Conservation (phyloP, 305 asterid genomes). For the Fraxinus sp. region DNA sequence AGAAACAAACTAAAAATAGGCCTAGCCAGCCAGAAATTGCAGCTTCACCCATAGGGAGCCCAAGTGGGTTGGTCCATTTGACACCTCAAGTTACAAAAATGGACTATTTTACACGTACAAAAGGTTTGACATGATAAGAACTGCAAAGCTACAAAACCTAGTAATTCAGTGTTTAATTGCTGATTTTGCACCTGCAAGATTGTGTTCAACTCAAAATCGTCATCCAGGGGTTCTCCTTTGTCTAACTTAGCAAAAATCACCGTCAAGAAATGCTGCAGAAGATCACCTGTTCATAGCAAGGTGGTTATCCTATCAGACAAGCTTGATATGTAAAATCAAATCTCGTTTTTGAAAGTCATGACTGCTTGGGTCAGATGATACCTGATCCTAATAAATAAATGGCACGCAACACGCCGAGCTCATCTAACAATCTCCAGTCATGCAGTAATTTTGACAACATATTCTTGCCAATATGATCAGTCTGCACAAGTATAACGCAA, state of each 20-base stretch:
- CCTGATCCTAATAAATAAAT: conserved; percentile 96
- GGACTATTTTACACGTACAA: conserved; percentile 11
- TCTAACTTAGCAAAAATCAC: conserved; percentile 83
- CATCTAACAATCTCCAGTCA: conserved; percentile 92
- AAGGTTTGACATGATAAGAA: conserved; percentile 9
- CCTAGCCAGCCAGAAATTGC: neutral
- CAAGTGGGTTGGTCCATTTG: conserved; percentile 12
- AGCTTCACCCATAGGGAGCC: neutral
- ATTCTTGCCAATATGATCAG: conserved; percentile 80
- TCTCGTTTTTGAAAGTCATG: neutral
- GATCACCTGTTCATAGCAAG: conserved; percentile 67
- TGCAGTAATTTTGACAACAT: conserved; percentile 73
- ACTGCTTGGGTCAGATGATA: conserved; percentile 25
- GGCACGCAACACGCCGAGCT: conserved; percentile 84
- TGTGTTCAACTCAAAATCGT: conserved; percentile 95
- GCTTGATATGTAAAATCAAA: neutral
- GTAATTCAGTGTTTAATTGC: conserved; percentile 22
- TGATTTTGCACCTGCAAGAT: conserved; percentile 69
- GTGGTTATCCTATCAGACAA: conserved; percentile 24
- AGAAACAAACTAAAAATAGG: neutral
- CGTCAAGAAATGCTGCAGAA: conserved; percentile 84
- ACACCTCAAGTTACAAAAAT: neutral
- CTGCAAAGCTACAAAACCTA: conserved; percentile 6
- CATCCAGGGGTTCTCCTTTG: conserved; percentile 88
- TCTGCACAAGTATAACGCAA: conserved; percentile 48